These are phyloP conservation scores for Trametes elegans DNA, from an alignment of 768 basidiomycete species.

Conservation along the genomic window DNA sequence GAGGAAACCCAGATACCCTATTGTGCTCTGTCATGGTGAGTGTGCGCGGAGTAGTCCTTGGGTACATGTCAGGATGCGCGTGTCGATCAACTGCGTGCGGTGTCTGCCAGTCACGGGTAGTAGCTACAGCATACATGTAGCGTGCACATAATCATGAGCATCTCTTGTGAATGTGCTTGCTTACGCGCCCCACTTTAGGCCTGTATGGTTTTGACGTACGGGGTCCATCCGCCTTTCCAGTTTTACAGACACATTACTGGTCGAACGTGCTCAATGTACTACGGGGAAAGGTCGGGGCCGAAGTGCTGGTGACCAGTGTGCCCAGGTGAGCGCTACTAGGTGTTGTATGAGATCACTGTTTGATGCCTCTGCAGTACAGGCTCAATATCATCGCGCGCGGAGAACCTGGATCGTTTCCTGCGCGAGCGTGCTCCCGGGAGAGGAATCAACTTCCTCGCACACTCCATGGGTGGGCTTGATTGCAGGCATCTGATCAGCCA, in stretches of 20 bases:
- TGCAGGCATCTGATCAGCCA: slow-evolving; percentile 90
- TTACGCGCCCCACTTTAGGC: slow-evolving; percentile 43
- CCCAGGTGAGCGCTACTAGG: slow-evolving; percentile 68
- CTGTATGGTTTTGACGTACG: slow-evolving; percentile 94
- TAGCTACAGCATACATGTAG: too few relatives aligned
- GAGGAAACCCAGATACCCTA: slow-evolving; percentile 79
- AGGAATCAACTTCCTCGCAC: slow-evolving; percentile 90
- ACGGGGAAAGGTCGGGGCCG: slow-evolving; percentile 78
- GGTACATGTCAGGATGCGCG: too few relatives aligned
- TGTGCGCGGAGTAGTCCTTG: background rate
- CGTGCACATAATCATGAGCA: too few relatives aligned
- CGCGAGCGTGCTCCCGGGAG: slow-evolving; percentile 63
- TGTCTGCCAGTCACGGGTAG: too few relatives aligned
- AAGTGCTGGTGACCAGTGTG: slow-evolving; percentile 94
- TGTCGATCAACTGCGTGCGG: too few relatives aligned
- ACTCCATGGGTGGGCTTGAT: slow-evolving; percentile 98
- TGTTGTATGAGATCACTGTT: background rate
- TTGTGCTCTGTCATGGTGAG: slow-evolving; percentile 95
- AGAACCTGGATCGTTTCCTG: slow-evolving; percentile 71
- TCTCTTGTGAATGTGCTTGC: background rate
- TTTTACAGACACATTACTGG: slow-evolving; percentile 92
- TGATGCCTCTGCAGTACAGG: slow-evolving; percentile 62
- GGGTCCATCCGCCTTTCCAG: slow-evolving; percentile 79
- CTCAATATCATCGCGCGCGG: slow-evolving; percentile 78
- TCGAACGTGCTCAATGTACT: slow-evolving; percentile 80